Evolutionary conservation across 2,329 filamentous ascomycete species (phyloP).

Genomic region (Colletotrichum cereale): DNA sequence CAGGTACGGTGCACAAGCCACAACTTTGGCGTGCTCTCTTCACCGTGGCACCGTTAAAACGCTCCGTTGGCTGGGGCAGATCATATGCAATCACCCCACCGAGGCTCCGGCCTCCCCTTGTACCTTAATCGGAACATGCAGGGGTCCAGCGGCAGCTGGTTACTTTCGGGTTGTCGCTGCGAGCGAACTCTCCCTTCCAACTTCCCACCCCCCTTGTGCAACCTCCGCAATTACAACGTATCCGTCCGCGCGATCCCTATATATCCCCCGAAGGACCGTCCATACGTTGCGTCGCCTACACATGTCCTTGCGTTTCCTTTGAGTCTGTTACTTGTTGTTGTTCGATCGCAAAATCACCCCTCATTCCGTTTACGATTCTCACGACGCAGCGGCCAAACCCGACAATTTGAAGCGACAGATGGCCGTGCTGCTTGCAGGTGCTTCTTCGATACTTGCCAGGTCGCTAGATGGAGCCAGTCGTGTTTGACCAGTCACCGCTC

Average conservation of each 20-base stretch:
- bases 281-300: constrained; percentile 13
- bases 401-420: constrained; percentile 37
- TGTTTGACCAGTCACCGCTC: constrained; percentile 88
- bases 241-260: constrained; percentile 27
- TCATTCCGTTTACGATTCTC: constrained; percentile 19
- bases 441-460: constrained; percentile 34
- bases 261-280: constrained; percentile 34
- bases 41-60: constrained; percentile 23
- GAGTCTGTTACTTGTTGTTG: constrained; percentile 11
- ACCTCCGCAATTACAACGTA: constrained; percentile 35
- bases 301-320: constrained; percentile 22
- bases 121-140: constrained; percentile 36
- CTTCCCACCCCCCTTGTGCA: constrained; percentile 22
- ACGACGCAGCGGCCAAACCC: constrained; percentile 25
- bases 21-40: constrained; percentile 23
- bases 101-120: constrained; percentile 34
- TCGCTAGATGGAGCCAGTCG: constrained; percentile 81
- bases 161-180: constrained; percentile 32
- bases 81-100: constrained; percentile 39
- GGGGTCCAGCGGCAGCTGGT: constrained; percentile 20
- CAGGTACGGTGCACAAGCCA: constrained; percentile 30
- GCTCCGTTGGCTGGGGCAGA: constrained; percentile 34
- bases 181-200: constrained; percentile 34
- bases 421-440: constrained; percentile 40
- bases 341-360: not conserved